phyloP scores from a whole-genome alignment of 495 filamentous ascomycete species.

The Polyplosphaeria fusca region DNA sequence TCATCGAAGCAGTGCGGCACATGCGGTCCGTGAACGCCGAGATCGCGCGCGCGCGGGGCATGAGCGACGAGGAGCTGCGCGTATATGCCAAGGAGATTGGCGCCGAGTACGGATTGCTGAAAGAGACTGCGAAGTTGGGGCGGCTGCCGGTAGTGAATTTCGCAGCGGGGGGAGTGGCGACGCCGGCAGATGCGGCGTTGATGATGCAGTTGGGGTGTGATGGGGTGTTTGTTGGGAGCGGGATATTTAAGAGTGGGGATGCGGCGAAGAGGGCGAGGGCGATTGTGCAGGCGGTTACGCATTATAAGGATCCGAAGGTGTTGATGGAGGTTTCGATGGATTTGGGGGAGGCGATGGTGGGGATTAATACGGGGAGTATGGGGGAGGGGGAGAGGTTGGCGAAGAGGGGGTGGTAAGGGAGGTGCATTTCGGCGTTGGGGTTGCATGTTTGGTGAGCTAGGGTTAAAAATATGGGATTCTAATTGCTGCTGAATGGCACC shows the following conservation, averaged over 20 bases:
- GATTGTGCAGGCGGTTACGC: constrained; percentile 90
- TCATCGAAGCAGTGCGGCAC: constrained; percentile 94
- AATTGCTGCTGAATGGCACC: too few relatives aligned
- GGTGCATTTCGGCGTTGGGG: too few relatives aligned
- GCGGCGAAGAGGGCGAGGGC: constrained; percentile 82
- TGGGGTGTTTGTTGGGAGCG: constrained; percentile 93
- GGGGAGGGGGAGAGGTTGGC: constrained; percentile 75
- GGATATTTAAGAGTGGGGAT: constrained; percentile 96
- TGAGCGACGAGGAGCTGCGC: constrained; percentile 65
- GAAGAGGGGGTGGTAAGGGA: constrained; percentile 83
- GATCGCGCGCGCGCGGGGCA: constrained; percentile 67
- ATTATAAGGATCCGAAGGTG: constrained; percentile 81
- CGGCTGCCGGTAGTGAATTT: constrained; percentile 97
- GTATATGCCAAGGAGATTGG: constrained; percentile 78
- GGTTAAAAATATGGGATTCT: too few relatives aligned
- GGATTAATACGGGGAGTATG: constrained; percentile 77
- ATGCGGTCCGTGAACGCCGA: constrained; percentile 86
- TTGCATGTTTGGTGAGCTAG: too few relatives aligned
- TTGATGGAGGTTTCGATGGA: constrained; percentile 83
- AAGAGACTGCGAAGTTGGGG: constrained; percentile 79
- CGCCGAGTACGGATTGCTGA: constrained; percentile 70
- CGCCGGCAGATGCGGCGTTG: constrained; percentile 91
- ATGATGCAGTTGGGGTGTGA: constrained; percentile 99
- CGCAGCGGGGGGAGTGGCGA: constrained; percentile 93
- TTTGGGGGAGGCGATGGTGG: constrained; percentile 93